Base-by-base conservation (phyloP, 2,329 filamentous ascomycete genomes). In the Neocatenulostroma microsporum region DNA sequence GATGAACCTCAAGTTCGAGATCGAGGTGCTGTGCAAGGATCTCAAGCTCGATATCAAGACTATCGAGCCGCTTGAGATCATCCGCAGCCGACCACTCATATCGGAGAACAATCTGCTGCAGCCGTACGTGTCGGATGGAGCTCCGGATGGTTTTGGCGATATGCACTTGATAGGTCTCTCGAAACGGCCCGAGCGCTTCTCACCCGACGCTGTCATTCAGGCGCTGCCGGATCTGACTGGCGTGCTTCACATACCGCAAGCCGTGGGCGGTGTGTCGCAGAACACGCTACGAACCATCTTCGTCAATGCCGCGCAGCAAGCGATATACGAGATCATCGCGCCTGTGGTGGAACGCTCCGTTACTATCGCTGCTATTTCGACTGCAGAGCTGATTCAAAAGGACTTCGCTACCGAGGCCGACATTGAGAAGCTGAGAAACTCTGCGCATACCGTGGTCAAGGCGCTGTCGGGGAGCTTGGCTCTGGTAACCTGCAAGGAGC, bases 401-500 rank as follows among this genome's bases (percentile, higher is more conserved):
- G 91, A 98, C 58, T 98, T 96, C 57, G 83, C 85, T 0, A 93
- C 88, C 36, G 93, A 98, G 55, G 78, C 82, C 3, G 87, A 95
- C 53, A 85, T 94, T 62, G 84, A 84, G 47, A 83, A 85, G 44
- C 74, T 96, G 36, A 81, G 87, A 35, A 82, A 80, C 34, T 84
- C 88, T 21, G 89, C 91, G 3, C 80, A 94, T 48, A 94, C 82
- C 45, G 93, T 96, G 78, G 91, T 94, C 30, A 91, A 94, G 62
- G 82, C 88, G 34, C 84, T 94, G 18, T 89, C 91, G 17, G 91
- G 91, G 25, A 94, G 87, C 54, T 72, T 98, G 37, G 91, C 91
- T 11, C 73, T 95, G 21, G 91, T 98, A n/a, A 98, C 91, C 3
- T 96, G 88, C 57, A 98, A 96, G 62, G 91, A 98, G 60, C 91